A percentile compares a stretch with the other conserved stretches of the same genome.
phyloP scores from a whole-genome alignment of 768 basidiomycete genomes.

The Amylocystis lapponica region DNA sequence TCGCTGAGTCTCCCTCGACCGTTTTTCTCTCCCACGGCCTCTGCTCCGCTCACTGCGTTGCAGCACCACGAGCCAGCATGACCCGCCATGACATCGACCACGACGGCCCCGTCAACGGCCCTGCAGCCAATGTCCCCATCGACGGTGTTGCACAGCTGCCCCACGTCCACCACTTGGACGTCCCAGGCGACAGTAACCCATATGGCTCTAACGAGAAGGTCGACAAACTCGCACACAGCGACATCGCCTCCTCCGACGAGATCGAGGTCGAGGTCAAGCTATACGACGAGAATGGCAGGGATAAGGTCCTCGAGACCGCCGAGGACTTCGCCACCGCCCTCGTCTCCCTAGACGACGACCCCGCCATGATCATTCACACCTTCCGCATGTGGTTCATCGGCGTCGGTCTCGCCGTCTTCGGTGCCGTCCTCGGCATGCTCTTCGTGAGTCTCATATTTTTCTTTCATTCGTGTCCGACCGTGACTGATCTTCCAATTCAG shows the following conservation, averaged over 20 bases:
- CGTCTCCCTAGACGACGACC: slow-evolving; percentile 2
- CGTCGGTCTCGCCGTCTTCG: slow-evolving; percentile 5
- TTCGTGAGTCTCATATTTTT: background rate
- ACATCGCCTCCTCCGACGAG: background rate
- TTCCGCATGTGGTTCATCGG: slow-evolving; percentile 7
- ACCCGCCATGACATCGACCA: no score
- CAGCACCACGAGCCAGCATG: no score
- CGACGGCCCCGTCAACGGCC: no score
- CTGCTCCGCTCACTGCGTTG: no score
- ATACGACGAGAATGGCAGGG: slow-evolving; percentile 2
- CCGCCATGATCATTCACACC: slow-evolving; percentile 1
- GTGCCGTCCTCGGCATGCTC: slow-evolving; percentile 6
- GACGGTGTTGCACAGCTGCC: no score
- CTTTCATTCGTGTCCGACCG: no score
- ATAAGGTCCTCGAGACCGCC: slow-evolving; percentile 6
- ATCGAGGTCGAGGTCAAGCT: background rate
- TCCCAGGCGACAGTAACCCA: no score
- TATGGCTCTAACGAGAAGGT: background rate
- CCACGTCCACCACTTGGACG: no score
- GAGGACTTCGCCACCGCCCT: slow-evolving; percentile 4
- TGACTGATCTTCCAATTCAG: no score
- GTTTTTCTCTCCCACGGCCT: no score
- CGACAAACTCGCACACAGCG: background rate
- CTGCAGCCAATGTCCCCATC: no score
- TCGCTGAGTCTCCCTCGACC: no score